Base-by-base conservation (phyloP, 2,329 filamentous ascomycete species). In the Parasarocladium wereldwijsianum region DNA sequence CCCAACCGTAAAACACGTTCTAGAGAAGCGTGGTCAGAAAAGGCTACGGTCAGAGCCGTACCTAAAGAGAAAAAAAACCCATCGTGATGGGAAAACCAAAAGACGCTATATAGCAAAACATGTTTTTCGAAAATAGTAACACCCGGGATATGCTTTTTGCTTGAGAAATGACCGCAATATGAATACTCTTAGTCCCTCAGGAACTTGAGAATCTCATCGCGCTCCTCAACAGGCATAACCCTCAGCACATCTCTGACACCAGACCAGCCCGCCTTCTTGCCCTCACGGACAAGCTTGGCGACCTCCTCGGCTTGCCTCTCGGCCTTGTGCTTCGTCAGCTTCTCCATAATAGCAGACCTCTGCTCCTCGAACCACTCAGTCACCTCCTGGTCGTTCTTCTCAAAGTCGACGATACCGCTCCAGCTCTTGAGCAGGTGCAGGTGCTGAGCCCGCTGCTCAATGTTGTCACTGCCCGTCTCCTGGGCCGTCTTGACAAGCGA, bases 351-450 rank as follows among this genome's bases (percentile, higher is more conserved):
- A 23, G 62, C 60, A 64, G 87, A 83, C 49, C 83, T 69, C 61
- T 96, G 90, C 60, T 87, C 77, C 65, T 98, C 90, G 51, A 94
- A 96, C 90, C 90, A 98, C 43, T 77, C 69, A 4, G 86, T 83
- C 17, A 94, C 90, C 41, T 75, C 76, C 43, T 72, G 72, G 52
- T 98, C 90, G 38, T 83, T 74, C 35, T 66, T 68, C 32, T 79
- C 71, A 53, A 93, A 93, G 42, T 82, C 69, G 24, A 73, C 58
- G 34, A 94, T 65, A 27, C 69, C 76, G 24, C 76, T 84, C 84
- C 90, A 94, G 22, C 83, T 78, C 54, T 77, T 72, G 26, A 98
- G 70, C 38, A 77, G 71, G 45, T 73, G 68, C 33, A 94, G 62
- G 56, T 86, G 76, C 34, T 66, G 64, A 17, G 67, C 60, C 32